phyloP scores from a whole-genome alignment of 2,329 filamentous ascomycete species.

The Furcasterigmium furcatum region DNA sequence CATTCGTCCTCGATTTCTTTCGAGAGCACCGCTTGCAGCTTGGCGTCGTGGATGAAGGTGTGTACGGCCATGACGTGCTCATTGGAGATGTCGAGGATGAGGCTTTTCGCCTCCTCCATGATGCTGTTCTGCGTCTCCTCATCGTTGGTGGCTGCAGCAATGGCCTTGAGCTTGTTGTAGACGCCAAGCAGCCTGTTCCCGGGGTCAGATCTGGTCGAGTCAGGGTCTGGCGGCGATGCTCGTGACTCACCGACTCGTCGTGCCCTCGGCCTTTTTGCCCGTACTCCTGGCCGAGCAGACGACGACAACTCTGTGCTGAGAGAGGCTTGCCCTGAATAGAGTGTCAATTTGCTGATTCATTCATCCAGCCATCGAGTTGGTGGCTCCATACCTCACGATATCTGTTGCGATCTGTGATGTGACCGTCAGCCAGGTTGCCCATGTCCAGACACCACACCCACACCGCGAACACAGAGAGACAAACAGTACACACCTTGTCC shows the following conservation, averaged over 20 bases:
- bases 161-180: slow-evolving; percentile 52
- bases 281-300: slow-evolving; percentile 95
- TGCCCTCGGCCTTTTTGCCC: slow-evolving; percentile 90
- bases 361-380: too few species aligned
- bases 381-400: slow-evolving; percentile 64
- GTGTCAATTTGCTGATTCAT: slow-evolving; percentile 11
- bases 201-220: slow-evolving; percentile 1
- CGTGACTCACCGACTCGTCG: slow-evolving; percentile 80
- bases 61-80: slow-evolving; percentile 78
- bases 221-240: slow-evolving; percentile 4
- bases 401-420: slow-evolving; percentile 55
- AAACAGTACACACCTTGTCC: slow-evolving; percentile 49
- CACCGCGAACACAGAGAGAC: not conserved
- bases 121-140: slow-evolving; percentile 50
- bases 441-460: too few species aligned
- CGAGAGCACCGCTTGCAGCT: slow-evolving; percentile 56
- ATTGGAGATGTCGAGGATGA: slow-evolving; percentile 76
- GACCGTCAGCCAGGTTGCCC: not conserved
- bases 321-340: slow-evolving; percentile 51
- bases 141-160: slow-evolving; percentile 49
- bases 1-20: slow-evolving; percentile 75
- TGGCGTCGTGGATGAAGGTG: slow-evolving; percentile 53
- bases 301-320: slow-evolving; percentile 74
- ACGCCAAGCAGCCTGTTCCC: slow-evolving; percentile 52
- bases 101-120: slow-evolving; percentile 62